A percentile compares a stretch with the other conserved stretches of the same genome.
Evolutionary conservation across 176 grass and related monocot genomes (phyloP).

Genomic region (Elymus sibiricus): DNA sequence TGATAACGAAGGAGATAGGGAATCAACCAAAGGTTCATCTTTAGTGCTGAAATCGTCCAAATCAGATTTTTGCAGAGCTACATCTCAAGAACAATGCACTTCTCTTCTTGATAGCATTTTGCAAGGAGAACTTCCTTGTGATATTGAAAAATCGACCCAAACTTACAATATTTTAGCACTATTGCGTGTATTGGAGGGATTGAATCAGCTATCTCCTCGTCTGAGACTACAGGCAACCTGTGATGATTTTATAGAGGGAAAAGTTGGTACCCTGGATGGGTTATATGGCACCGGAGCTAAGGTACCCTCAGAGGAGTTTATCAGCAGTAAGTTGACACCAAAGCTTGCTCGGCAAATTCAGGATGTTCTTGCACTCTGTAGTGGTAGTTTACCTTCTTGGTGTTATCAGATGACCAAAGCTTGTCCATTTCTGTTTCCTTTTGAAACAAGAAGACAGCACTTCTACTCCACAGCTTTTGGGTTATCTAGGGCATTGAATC

Average conservation of each 20-base stretch:
- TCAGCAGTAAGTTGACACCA: slow-evolving; percentile 82
- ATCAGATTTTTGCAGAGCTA: slow-evolving; percentile 35
- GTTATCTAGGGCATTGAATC: slow-evolving; percentile 80
- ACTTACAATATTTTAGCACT: slow-evolving; percentile 84
- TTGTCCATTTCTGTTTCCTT: slow-evolving; percentile 88
- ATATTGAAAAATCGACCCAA: slow-evolving; percentile 63
- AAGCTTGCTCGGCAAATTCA: slow-evolving; percentile 90
- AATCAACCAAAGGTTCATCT: slow-evolving; percentile 35
- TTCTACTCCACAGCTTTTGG: slow-evolving; percentile 94
- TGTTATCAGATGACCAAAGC: slow-evolving; percentile 88
- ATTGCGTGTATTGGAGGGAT: slow-evolving; percentile 61
- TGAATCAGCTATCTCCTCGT: slow-evolving; percentile 75
- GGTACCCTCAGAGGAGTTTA: slow-evolving; percentile 64
- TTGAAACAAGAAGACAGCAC: slow-evolving; percentile 81
- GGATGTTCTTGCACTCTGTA: slow-evolving; percentile 85
- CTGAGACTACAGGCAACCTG: slow-evolving; percentile 47
- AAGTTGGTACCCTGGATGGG: slow-evolving; percentile 38
- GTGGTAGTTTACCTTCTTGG: slow-evolving; percentile 85
- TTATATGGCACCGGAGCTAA: slow-evolving; percentile 43
- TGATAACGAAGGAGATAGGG: slow-evolving; percentile 48
- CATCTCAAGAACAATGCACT: slow-evolving; percentile 7
- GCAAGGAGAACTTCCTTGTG: slow-evolving; percentile 76
- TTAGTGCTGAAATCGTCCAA: slow-evolving; percentile 49
- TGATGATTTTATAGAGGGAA: slow-evolving; percentile 74
- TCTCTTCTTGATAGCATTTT: slow-evolving; percentile 84